Percentiles rank a stretch among this genome's conserved stretches.
phyloP scores from a whole-genome alignment of 2,329 filamentous ascomycete genomes.

The Graphiopsis chlorocephala region DNA sequence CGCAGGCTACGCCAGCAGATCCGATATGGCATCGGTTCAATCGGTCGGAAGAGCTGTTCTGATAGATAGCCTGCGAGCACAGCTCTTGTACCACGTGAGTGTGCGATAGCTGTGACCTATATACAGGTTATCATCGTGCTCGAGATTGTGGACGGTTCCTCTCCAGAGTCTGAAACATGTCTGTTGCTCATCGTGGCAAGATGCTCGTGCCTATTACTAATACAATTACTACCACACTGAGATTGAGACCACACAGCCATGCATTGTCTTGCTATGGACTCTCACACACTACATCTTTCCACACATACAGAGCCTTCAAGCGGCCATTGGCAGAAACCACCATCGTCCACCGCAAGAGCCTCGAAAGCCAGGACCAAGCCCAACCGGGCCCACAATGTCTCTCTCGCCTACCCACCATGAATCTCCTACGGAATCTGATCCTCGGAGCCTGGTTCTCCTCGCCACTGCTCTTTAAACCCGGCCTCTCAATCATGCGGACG shows the following conservation, averaged over 20 bases:
- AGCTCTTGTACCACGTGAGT: not conserved
- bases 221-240: not conserved
- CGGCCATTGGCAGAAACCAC: constrained; percentile 8
- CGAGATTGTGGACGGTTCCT: not conserved
- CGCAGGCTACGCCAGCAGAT: constrained; percentile 3
- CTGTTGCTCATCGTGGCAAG: not conserved
- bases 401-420: constrained; percentile 24
- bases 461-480: constrained; percentile 31
- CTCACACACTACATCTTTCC: constrained; percentile 6
- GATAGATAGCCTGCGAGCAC: not conserved
- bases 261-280: not conserved
- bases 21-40: not conserved
- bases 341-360: constrained; percentile 12
- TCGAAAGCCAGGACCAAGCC: constrained; percentile 15
- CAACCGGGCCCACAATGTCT: constrained; percentile 19
- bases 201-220: not conserved
- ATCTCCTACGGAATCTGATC: constrained; percentile 31
- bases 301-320: constrained; percentile 6
- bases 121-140: not conserved
- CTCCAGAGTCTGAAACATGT: not conserved
- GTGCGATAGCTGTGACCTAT: not conserved
- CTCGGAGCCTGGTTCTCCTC: constrained; percentile 34
- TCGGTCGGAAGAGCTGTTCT: not conserved
- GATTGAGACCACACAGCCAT: not conserved
- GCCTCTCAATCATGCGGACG: constrained; percentile 34